Evolutionary conservation across 768 basidiomycete species (phyloP), one percentile per base, ranked within the genome.

Genomic region (Tricholoma terreum): DNA sequence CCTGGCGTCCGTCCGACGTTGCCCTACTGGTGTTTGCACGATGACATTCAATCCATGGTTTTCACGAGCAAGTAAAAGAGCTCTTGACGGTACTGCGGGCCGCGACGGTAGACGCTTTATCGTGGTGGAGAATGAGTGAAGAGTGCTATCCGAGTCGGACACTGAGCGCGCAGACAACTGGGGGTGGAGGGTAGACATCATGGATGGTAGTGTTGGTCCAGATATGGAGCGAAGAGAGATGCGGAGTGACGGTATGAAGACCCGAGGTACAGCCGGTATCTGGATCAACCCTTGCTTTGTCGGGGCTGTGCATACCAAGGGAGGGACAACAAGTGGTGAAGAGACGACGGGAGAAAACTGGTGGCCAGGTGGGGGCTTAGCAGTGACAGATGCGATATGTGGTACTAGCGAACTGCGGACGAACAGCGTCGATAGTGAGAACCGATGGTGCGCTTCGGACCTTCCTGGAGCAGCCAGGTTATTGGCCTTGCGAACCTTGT

Each of bases 351-450:
- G 54, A 17, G 57, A 24, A n/a, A 43, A 53, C 5, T 42, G 15
- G 40, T 60, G 52, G 21, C 52, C 42, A 4, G 61, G 55, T n/a
- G 58, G 57, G 9, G n/a, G n/a, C n/a, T n/a, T n/a, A n/a, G 58
- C 54, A 3, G 50, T 45, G 35, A 57, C 54, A 33, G 48, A 33
- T n/a, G 53, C 35, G 33, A 64, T 22, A 36, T 55, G 52, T 8
- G 63, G 63, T 4, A 64, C 27, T 14, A 60, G 51, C 17, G 63
- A 60, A 27, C 56, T 55, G 12, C 61, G 63, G 24, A 61, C 58
- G 19, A 62, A 64, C 42, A 64, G 55, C 5, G 58, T 55, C 12
- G 45, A 17, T 35, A 50, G 17, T 33, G 55, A 43, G 31, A 34
- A 34, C 8, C 27, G 46, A 8, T 17, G 46, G 30, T 49, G 15